Percentiles rank a stretch among this genome's conserved stretches.
phyloP scores from a whole-genome alignment of 768 basidiomycete species.

The Psilocybe cubensis region DNA sequence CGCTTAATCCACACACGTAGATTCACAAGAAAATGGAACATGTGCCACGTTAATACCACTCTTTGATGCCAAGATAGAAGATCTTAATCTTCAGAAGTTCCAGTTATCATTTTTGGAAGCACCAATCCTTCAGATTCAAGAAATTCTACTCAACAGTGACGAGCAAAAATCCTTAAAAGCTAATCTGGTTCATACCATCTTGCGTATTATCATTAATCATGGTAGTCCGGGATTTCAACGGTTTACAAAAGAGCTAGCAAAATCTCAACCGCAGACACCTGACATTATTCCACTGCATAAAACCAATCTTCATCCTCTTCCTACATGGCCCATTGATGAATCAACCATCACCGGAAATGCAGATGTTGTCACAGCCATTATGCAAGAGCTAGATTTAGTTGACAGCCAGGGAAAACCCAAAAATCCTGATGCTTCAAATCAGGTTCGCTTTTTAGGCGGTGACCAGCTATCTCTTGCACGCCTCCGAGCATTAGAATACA shows the following conservation, averaged over 20 bases:
- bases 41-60: slow-evolving; percentile 35
- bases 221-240: slow-evolving; percentile 31
- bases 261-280: slow-evolving; percentile 17
- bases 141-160: slow-evolving; percentile 27
- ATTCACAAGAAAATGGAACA: slow-evolving; percentile 40
- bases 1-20: slow-evolving; percentile 8
- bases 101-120: slow-evolving; percentile 24
- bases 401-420: slow-evolving; percentile 12
- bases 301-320: slow-evolving; percentile 30
- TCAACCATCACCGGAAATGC: slow-evolving; percentile 36
- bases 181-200: slow-evolving; percentile 26
- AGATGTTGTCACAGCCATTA: slow-evolving; percentile 31
- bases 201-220: slow-evolving; percentile 31
- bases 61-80: slow-evolving; percentile 22
- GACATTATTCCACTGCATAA: slow-evolving; percentile 32
- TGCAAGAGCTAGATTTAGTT: slow-evolving; percentile 27
- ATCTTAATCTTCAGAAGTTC: slow-evolving; percentile 27
- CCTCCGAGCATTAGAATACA: slow-evolving; percentile 28
- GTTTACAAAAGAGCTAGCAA: slow-evolving; percentile 23
- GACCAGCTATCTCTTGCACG: slow-evolving; percentile 42
- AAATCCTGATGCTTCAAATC: neutral
- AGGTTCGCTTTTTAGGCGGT: slow-evolving; percentile 24
- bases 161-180: slow-evolving; percentile 20
- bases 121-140: slow-evolving; percentile 20
- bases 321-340: slow-evolving; percentile 40